Percentiles rank a stretch among this genome's conserved stretches.
Conservation (phyloP, 2,329 filamentous ascomycete species). For the Sporothrix variecibatus region DNA sequence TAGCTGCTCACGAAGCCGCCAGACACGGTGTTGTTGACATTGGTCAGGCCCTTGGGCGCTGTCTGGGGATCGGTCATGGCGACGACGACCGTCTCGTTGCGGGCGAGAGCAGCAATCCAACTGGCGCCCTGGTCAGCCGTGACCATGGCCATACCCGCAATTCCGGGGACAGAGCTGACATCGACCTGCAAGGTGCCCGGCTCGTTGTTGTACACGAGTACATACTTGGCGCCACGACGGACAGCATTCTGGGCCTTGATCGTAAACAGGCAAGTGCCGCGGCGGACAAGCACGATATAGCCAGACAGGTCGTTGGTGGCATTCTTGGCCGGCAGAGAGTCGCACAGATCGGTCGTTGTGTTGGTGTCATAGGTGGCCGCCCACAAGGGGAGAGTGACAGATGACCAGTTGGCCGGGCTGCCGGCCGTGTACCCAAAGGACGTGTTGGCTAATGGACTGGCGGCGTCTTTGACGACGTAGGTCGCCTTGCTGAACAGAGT, state of each 20-base stretch:
- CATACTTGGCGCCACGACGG: constrained; percentile 58
- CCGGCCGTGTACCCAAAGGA: constrained; percentile 49
- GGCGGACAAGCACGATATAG: constrained; percentile 61
- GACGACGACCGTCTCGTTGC: constrained; percentile 47
- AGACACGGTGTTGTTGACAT: constrained; percentile 44
- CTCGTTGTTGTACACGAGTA: constrained; percentile 63
- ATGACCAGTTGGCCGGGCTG: constrained; percentile 45
- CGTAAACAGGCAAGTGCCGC: constrained; percentile 59
- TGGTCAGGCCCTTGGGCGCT: constrained; percentile 40
- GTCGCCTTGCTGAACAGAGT: constrained; percentile 45
- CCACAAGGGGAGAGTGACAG: constrained; percentile 53
- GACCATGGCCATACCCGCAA: constrained; percentile 47
- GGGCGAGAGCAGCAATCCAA: constrained; percentile 49
- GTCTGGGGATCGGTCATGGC: constrained; percentile 47
- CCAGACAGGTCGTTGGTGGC: constrained; percentile 61
- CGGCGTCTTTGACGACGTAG: constrained; percentile 44
- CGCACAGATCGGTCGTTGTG: constrained; percentile 53
- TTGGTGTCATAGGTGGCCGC: constrained; percentile 52
- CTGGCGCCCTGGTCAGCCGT: constrained; percentile 44
- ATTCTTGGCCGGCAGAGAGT: constrained; percentile 48
- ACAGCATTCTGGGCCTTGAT: constrained; percentile 56
- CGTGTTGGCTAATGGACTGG: constrained; percentile 30
- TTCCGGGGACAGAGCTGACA: constrained; percentile 36
- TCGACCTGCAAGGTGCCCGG: constrained; percentile 41
- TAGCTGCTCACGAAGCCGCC: constrained; percentile 47